Base-by-base conservation (phyloP, 2,329 filamentous ascomycete species). In the Podosphaera leucotricha region DNA sequence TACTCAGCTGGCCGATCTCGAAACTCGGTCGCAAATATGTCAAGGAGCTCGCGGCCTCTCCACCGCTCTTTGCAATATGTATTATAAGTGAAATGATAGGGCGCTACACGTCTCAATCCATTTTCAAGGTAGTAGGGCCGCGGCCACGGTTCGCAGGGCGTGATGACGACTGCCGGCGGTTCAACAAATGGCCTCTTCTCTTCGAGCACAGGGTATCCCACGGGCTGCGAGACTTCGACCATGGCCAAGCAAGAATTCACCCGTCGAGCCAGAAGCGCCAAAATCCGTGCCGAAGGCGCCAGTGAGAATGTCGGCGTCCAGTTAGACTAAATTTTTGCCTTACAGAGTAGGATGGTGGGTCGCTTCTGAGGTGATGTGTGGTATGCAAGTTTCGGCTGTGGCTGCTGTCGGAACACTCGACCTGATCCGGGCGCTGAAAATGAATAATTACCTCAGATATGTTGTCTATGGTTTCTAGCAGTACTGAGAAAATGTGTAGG, bases 11-110 rank as follows among this genome's bases (percentile, higher is more conserved):
- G 76, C 16, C 90, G 68, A 61, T 98, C 90, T 53, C 90, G 75
- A 58, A 98, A 98, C 61, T 98, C 90, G 57, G 78, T 77, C 38
- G 77, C 70, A 61, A 94, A 98, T 41, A 98, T 81, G 41, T 94
- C 84, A 43, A 93, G 66, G 40, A 98, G 65, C 47, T 72, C 70
- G 33, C 83, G 70, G 26, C 78, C 82, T 44, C 87, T 72, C 90
- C 90, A 98, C 60, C 90, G 71, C 63, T 93, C 72, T 62, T 95
- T 98, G 66, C 82, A 90, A 63, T 75, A 84, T 0, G 87, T 94
- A 58, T 93, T 92, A 66, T 94, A 94, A 2, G 86, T 94, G 60
- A 71, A 94, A 59, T 90, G 75, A 58, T 98, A 95, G 2, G 87
- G 87, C 38, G 69, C 70, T 26, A 94, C 79, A 50, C 84, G 77